Evolutionary conservation across 495 filamentous ascomycete species (phyloP), one percentile per base, ranked within the genome.

Genomic region (Aspergillus baeticus): DNA sequence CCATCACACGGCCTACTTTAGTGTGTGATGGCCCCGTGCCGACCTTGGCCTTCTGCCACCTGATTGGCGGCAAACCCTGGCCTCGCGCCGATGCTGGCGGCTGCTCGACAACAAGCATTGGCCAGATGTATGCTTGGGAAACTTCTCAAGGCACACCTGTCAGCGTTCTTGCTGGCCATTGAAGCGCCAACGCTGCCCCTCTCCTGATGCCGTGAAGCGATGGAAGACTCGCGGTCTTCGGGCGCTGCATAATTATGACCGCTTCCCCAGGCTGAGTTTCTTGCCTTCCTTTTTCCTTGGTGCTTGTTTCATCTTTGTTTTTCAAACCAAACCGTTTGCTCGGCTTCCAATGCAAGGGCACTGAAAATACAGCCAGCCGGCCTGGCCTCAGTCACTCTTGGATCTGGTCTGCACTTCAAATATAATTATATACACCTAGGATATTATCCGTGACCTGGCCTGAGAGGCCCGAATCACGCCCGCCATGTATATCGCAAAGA

Each of bases 401-500:
- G 31, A 35, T n/a, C 42, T 31, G 34, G 23, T 34, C 14, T 52
- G 5, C 17, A 8, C 29, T 18, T 46, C 31, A 15, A 44, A 34
- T 47, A 3, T n/a, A 22, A 29, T 17, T 22, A 14, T 23, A 50
- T 45, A 37, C 39, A 14, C 29, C 17, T 10, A 15, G 26, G 18
- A 29, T n/a, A 22, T 46, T 41, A n/a, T 29, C 29, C 29, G 35
- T 33, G 21, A 55, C 18, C 43, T 23, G 41, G 45, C 17, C 29
- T n/a, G 51, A 41, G 13, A 51, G n/a, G 54, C 37, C 54, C 38
- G 22, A 13, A 37, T 22, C 18, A 50, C 33, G 15, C 47, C 53
- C 63, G 62, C 20, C 65, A 73, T 74, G 67, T 66, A 66, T 44
- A 69, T 77, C 51, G 71, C 79, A 17, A 69, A 81, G 68, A 72